Base-by-base conservation (phyloP, 768 basidiomycete species). In the Tremella yokohamensis region DNA sequence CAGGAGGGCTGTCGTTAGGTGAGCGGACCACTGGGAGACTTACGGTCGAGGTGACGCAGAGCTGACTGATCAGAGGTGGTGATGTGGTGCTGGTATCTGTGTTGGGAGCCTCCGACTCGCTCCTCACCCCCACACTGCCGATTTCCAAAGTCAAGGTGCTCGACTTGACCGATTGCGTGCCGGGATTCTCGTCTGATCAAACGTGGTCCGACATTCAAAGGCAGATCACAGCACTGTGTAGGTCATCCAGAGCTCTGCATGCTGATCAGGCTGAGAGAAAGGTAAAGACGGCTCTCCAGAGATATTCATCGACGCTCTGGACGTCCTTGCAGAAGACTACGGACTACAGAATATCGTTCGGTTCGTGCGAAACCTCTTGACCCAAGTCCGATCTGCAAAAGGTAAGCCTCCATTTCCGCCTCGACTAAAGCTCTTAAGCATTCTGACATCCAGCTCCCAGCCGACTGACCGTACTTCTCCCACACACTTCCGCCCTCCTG, bases 251-350 rank as follows among this genome's bases (percentile, higher is more conserved):
- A 1, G 4, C 38, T 26, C 22, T 49, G 55, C 8, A 20, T 13
- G 15, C 11, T n/a, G 8, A 26, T n/a, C 11, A 20, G 26, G 19
- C 25, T 13, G 51, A 45, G 20, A 8, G 19, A 18, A 18, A 50
- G 19, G 49, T 44, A 9, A 8, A 9, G 40, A 54, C 19, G 24
- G 56, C 11, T 57, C 63, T 4, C 58, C 66, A 9, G 69, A 73
- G 51, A 60, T 76, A 2, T 72, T 65, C 42, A 69, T 76, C 29
- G 74, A 76, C 50, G 70, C 62, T 1, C 39, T 71, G 1, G 72
- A 73, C 56, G 48, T 67, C 11, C 54, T 76, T 4, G 66, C 70
- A 0, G 72, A 74, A 49, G 74, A 76, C 49, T 67, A 70, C 40
- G 56, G 58, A 1, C 22, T 61, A 8, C 49, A 58, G 1, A 55